Base-by-base conservation (phyloP, 2,329 filamentous ascomycete species). In the Phialocephala sp. region DNA sequence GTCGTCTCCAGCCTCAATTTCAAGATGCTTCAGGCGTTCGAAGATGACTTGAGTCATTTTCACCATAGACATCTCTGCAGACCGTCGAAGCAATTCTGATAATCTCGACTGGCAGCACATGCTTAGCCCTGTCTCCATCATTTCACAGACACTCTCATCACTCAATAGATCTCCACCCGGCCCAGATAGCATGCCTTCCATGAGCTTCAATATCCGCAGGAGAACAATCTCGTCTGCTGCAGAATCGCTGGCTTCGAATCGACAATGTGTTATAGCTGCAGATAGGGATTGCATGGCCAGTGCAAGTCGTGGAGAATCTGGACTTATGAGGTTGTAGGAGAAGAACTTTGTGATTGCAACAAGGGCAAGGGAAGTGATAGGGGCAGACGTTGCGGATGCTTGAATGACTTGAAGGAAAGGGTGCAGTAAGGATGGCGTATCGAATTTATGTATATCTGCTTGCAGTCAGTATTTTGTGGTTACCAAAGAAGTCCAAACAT, bases 21-120 rank as follows among this genome's bases (percentile, higher is more conserved):
- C 92, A 8, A 98, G 82, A 69, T 94, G 89, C 77, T 97, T 97
- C 60, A 99, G 81, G 66, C 96, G 89, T 78, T 94, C 91, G 76
- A 99, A 99, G 73, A 99, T 97, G 71, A 97, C 93, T 79, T 99
- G 95, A 76, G 95, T 98, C 95, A 99, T 99, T 71, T 93, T 92
- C 55, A 98, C 92, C 94, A 99, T 97, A 62, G 93, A 91, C 75
- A 97, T 95, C 79, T 99, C 95, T 1, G 95, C 95, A 22, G 94
- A 97, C 69, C 94, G 87, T 69, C 94, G 88, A 62, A 99, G 82
- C 4, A 98, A 89, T 73, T 97, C 94, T 11, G 94, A 97, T 67
- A 98, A 89, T 63, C 94, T 88, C 63, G 92, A 88, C 75, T 98
- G 94, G 69, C 94, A 99, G 82, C 95, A 99, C 83, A 99, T 98